These are phyloP conservation scores for Hyaloscypha hepaticicola DNA, from an alignment of 495 filamentous ascomycete species.

Conservation along the genomic window DNA sequence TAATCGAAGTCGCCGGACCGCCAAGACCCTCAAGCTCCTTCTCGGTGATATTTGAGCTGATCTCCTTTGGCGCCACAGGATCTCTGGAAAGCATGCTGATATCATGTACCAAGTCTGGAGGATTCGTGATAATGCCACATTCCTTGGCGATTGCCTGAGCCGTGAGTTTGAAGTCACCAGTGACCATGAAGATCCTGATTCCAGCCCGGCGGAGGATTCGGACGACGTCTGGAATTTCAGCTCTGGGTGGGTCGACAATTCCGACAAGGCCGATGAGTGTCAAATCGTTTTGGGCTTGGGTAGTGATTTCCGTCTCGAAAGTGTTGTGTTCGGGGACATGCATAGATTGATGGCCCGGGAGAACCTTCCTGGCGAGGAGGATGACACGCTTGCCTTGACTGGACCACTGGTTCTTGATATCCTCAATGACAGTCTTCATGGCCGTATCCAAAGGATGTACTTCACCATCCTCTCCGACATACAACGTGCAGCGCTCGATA, in stretches of 20 bases:
- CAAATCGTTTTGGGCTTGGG: conserved; percentile 47
- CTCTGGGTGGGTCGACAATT: conserved; percentile 64
- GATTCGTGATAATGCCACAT: conserved; percentile 60
- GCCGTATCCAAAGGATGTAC: conserved; percentile 38
- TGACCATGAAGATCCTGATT: conserved; percentile 67
- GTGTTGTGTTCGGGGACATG: conserved; percentile 35
- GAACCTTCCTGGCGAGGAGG: conserved; percentile 56
- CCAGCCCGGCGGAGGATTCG: conserved; percentile 55
- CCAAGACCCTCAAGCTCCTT: neutral
- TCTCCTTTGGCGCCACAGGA: neutral
- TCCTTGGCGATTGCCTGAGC: conserved; percentile 64
- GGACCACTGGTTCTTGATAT: conserved; percentile 59
- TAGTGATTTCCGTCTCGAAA: conserved; percentile 52
- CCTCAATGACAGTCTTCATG: conserved; percentile 41
- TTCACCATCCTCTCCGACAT: conserved; percentile 47
- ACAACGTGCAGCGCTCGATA: conserved; percentile 50
- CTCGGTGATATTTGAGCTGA: neutral
- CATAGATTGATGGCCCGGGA: conserved; percentile 28
- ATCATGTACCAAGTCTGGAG: conserved; percentile 35
- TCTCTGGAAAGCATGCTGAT: conserved; percentile 38
- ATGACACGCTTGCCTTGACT: conserved; percentile 61
- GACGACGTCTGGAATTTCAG: conserved; percentile 61
- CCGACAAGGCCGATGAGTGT: conserved; percentile 61
- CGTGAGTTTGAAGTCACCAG: conserved; percentile 71
- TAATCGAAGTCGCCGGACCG: conserved; percentile 3